Base-by-base conservation (phyloP, 2,329 filamentous ascomycete species). In the Fusarium nodosum region DNA sequence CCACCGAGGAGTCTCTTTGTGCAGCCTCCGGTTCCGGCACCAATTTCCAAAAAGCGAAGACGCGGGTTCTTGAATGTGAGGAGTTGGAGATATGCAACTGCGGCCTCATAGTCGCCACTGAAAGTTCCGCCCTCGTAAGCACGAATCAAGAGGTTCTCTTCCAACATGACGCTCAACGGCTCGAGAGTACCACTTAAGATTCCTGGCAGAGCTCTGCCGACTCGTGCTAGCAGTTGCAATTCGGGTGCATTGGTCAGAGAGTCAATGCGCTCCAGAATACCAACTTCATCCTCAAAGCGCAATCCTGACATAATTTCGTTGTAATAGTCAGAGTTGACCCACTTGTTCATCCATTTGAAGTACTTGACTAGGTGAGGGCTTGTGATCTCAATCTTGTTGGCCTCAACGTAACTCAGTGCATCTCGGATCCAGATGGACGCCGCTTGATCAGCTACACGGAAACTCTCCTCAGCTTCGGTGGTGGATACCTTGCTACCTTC, bases 281-380 rank as follows among this genome's bases (percentile, higher is more conserved):
- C 8, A 5, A 56, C 50, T 15, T 59, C 56, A 4, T 59, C 56
- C 13, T 59, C 31, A 1, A 45, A 20, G 7, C 39, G 10, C 16
- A 59, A 24, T 0, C 31, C 56, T 38, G 56, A 56, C 56, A 59
- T 56, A 20, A 59, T 59, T 4, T 45, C 7, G 20, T 30, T 30
- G 39, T 56, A 45, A 30, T 59, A 56, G 5, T 59, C 26, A 33
- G 56, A 59, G 7, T 22, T 18, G 5, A 56, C 12, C 56, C 56
- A 59, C 26, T 56, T 59, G 28, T 56, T 56, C 50, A 59, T 59
- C 56, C 56, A 59, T 45, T 20, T 31, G 28, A 59, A 41, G 44
- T 59, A 59, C 31, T 59, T 59, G 50, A 45, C 24, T 4, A 59
- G 39, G 26, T 59, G 56, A 38, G 56, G 39, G 16, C 56, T 59